phyloP scores from a whole-genome alignment of 495 filamentous ascomycete species.

The Neohortaea acidophila region DNA sequence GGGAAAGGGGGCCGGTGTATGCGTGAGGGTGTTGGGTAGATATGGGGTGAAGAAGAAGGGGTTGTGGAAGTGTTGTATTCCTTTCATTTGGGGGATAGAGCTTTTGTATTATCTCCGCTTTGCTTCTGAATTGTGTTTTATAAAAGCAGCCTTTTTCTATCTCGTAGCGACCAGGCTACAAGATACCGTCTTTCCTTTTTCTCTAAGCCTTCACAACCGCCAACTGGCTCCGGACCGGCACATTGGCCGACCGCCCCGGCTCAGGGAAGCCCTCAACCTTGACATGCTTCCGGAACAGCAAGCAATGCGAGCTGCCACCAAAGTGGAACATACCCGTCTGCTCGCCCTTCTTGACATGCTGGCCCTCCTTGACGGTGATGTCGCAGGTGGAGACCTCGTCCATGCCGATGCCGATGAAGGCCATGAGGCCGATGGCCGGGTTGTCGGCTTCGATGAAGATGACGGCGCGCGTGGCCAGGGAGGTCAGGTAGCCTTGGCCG shows the following conservation, averaged over 20 bases:
- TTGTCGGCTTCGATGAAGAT: constrained; percentile 58
- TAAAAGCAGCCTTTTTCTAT: too few species aligned
- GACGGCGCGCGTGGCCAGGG: constrained; percentile 43
- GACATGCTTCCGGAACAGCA: constrained; percentile 37
- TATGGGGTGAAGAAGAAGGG: too few species aligned
- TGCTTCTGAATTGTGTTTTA: too few species aligned
- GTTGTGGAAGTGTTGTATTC: too few species aligned
- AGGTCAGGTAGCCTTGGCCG: constrained; percentile 43
- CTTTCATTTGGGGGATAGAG: too few species aligned
- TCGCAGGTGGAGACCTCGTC: constrained; percentile 56
- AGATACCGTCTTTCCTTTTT: too few species aligned
- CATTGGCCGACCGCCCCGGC: constrained; percentile 34
- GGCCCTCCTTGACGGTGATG: constrained; percentile 44
- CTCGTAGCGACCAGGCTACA: too few species aligned
- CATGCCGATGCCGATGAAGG: constrained; percentile 53
- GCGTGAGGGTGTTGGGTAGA: too few species aligned
- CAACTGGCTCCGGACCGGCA: constrained; percentile 41
- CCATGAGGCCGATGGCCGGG: constrained; percentile 48
- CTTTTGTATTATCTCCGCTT: too few species aligned
- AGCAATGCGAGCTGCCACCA: constrained; percentile 48
- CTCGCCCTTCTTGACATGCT: constrained; percentile 48
- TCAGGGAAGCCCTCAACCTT: constrained; percentile 32
- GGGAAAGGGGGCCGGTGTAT: too few species aligned
- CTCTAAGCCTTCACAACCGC: constrained; percentile 27
- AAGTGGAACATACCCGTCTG: constrained; percentile 63